Evolutionary conservation across 306 rosid genomes (phyloP).

Genomic region (Vigna hirtella): DNA sequence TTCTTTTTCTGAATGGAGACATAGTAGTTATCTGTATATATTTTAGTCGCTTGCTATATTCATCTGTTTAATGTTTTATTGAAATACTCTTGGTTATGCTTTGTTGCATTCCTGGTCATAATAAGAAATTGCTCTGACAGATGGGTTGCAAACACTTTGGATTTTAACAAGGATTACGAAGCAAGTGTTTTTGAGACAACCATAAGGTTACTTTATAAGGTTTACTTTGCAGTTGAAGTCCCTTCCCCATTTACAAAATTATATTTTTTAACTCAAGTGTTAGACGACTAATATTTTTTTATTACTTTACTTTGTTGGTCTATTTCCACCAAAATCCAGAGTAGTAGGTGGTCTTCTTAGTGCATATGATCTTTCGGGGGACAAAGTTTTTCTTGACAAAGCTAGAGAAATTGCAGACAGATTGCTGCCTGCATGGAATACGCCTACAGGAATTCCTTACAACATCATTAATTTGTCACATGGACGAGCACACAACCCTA

Average conservation of each 20-base stretch:
- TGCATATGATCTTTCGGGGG: slow-evolving; percentile 93
- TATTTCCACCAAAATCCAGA: slow-evolving; percentile 63
- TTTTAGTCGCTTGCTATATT: slow-evolving; percentile 22
- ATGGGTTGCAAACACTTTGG: slow-evolving; percentile 86
- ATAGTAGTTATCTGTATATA: slow-evolving; percentile 22
- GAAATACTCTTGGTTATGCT: slow-evolving; percentile 33
- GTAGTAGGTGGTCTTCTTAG: slow-evolving; percentile 99
- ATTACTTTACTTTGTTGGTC: slow-evolving; percentile 26
- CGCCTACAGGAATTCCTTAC: slow-evolving; percentile 93
- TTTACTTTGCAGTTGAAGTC: slow-evolving; percentile 74
- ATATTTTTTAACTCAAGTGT: slow-evolving; percentile 41
- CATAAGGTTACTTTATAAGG: slow-evolving; percentile 96
- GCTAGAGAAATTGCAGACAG: slow-evolving; percentile 97
- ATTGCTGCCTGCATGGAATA: slow-evolving; percentile 96
- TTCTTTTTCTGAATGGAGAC: slow-evolving; percentile 17
- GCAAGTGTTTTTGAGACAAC: slow-evolving; percentile 99
- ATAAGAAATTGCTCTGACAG: slow-evolving; percentile 60
- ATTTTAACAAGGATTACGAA: slow-evolving; percentile 94
- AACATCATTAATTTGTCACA: slow-evolving; percentile 87
- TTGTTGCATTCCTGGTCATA: slow-evolving; percentile 30
- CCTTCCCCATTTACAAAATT: slow-evolving; percentile 37
- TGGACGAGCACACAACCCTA: slow-evolving; percentile 82
- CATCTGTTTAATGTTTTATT: slow-evolving; percentile 20
- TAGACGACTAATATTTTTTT: slow-evolving; percentile 32
- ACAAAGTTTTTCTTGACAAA: slow-evolving; percentile 86